phyloP scores from a whole-genome alignment of 257 asterid genomes.

The Forsythia viridissima region DNA sequence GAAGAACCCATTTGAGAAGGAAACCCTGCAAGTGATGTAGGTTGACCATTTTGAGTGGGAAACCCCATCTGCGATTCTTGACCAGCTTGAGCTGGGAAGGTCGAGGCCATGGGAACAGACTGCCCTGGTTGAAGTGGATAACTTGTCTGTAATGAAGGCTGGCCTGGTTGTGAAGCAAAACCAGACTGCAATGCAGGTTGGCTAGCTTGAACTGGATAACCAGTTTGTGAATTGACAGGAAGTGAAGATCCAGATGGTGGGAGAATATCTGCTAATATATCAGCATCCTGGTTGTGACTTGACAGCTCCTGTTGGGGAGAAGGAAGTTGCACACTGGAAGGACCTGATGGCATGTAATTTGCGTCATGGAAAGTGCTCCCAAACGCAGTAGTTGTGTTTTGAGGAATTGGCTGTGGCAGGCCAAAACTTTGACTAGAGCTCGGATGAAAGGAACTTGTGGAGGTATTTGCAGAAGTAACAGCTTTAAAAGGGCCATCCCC shows the following conservation, averaged over 20 bases:
- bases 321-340: slow-evolving; percentile 10
- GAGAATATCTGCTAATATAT: slow-evolving; percentile 91
- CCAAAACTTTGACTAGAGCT: slow-evolving; percentile 44
- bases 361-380: slow-evolving; percentile 26
- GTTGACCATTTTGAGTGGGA: slow-evolving; percentile 50
- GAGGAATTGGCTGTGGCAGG: slow-evolving; percentile 41
- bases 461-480: slow-evolving; percentile 43
- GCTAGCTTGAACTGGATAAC: slow-evolving; percentile 37
- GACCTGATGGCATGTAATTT: too few species aligned
- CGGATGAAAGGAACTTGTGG: slow-evolving; percentile 42
- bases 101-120: slow-evolving; percentile 14
- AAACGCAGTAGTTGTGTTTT: slow-evolving; percentile 38
- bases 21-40: slow-evolving; percentile 43
- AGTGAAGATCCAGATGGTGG: slow-evolving; percentile 66
- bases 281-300: slow-evolving; percentile 33
- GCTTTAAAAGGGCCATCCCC: slow-evolving; percentile 97
- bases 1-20: slow-evolving; percentile 36
- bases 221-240: slow-evolving; percentile 37
- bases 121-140: slow-evolving; percentile 42
- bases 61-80: slow-evolving; percentile 51
- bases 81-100: slow-evolving; percentile 44
- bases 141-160: slow-evolving; percentile 34
- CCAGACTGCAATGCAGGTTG: slow-evolving; percentile 39
- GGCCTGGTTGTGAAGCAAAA: slow-evolving; percentile 43
- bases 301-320: slow-evolving; percentile 52